Evolutionary conservation across 805 yeast genomes (phyloP).

Genomic region (Grigorovia jiainica): DNA sequence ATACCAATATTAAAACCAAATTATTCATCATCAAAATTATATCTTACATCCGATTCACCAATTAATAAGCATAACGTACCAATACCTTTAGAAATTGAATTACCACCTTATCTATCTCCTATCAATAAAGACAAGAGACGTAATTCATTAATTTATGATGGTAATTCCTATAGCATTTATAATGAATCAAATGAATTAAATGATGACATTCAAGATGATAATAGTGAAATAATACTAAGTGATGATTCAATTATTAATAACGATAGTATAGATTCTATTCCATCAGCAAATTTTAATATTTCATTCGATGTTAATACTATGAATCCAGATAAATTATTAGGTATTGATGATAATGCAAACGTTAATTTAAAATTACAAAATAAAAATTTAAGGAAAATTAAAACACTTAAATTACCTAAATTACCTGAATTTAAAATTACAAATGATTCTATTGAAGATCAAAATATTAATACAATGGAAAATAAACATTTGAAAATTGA

Average conservation of each 20-base stretch:
- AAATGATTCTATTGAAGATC: not conserved
- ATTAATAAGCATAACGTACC: slow-evolving; percentile 28
- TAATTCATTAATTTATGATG: slow-evolving; percentile 30
- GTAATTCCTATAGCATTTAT: slow-evolving; percentile 28
- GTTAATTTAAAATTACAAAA: slow-evolving; percentile 25
- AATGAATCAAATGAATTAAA: slow-evolving; percentile 2
- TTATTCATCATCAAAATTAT: slow-evolving; percentile 13
- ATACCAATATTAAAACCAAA: not conserved
- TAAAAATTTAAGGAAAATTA: slow-evolving; percentile 14
- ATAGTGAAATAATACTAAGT: not conserved
- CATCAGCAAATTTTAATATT: slow-evolving; percentile 22
- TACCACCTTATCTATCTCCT: slow-evolving; percentile 33
- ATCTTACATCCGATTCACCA: slow-evolving; percentile 30
- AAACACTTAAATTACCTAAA: not conserved
- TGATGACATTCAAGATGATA: slow-evolving; percentile 2
- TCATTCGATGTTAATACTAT: slow-evolving; percentile 15
- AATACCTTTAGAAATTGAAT: slow-evolving; percentile 29
- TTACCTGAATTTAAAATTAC: not conserved
- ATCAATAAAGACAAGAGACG: slow-evolving; percentile 22
- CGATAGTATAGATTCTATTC: slow-evolving; percentile 17
- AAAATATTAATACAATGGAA: not conserved
- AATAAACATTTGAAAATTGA: not conserved
- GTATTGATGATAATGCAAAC: slow-evolving; percentile 26
- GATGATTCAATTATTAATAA: not conserved
- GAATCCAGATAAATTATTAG: slow-evolving; percentile 18